Evolutionary conservation across 2,329 filamentous ascomycete genomes (phyloP), one percentile per base, ranked within the genome.

Genomic region (Lachnellula hyalina): DNA sequence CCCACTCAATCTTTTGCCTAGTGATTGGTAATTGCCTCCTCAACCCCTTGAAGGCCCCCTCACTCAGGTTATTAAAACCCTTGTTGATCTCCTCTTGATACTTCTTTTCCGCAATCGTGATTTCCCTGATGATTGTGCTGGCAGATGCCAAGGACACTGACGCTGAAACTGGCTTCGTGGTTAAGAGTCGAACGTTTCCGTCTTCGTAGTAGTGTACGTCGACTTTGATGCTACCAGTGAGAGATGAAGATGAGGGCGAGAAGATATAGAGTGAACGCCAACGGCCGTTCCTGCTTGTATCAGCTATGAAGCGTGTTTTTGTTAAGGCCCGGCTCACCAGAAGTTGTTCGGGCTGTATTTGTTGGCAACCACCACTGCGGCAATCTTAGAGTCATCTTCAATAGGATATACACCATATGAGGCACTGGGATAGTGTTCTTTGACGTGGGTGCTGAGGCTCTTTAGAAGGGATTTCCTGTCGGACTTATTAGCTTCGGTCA

Each of bases 131-230:
- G 47, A 97, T 82, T 15, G 66, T 60, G 12, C 52, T 60, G 36
- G 85, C 87, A 0, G 82, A 80, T 34, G 77, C 78, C 1, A 81
- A 84, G 1, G 83, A 72, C n/a, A 89, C 71, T 8, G 81, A 82
- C 3, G 81, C 71, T 0, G 78, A 78, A 12, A 93, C 71, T 11
- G 87, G 77, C 75, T 96, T 96, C 67, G 83, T 86, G n/a, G 94
- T 96, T 60, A 93, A 80, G 56, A 99, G 81, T 2, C 94, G 87
- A 55, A 99, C 94, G 70, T 99, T 99, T 59, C 94, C 94, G 70
- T 99, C 95, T 75, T 99, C 94, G 76, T 99, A 99, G 80, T 99
- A 99, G 78, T 99, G 94, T 50, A 99, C 93, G 65, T 97, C 92
- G 52, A 96, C 89, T 72, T 93, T 90, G 73, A 97, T 85, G 56